These are phyloP conservation scores for Gymnopilus dilepis DNA, from an alignment of 768 basidiomycete genomes.

Conservation along the genomic window DNA sequence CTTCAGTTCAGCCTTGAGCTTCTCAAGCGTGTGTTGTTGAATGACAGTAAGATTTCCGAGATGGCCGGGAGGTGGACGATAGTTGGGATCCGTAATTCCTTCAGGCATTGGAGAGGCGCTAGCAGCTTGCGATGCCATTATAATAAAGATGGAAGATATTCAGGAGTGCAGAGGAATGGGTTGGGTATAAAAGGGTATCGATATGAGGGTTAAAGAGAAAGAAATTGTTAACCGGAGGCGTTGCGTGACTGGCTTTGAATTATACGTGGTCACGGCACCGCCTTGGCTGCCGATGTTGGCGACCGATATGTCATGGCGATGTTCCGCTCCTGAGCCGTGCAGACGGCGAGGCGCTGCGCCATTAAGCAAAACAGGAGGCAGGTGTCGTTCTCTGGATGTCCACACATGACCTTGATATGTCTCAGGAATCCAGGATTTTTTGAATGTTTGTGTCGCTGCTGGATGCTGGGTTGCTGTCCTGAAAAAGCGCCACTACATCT, in stretches of 20 bases:
- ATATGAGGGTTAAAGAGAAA: neutral
- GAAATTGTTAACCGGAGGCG: neutral
- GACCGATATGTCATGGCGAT: neutral
- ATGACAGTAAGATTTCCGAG: constrained; percentile 72
- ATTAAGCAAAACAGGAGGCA: too few species aligned
- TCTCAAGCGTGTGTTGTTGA: constrained; percentile 72
- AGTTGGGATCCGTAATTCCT: constrained; percentile 67
- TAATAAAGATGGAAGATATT: neutral
- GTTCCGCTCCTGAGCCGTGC: neutral
- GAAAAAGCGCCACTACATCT: too few species aligned
- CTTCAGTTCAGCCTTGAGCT: constrained; percentile 68
- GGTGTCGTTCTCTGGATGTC: too few species aligned
- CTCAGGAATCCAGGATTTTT: too few species aligned
- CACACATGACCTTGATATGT: too few species aligned
- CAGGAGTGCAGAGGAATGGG: neutral
- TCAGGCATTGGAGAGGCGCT: constrained; percentile 59
- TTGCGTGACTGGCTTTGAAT: constrained; percentile 1
- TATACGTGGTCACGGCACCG: neutral
- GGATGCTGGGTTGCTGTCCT: too few species aligned
- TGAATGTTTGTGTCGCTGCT: too few species aligned
- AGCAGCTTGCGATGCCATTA: neutral
- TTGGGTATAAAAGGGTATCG: neutral
- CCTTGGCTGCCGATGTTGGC: neutral
- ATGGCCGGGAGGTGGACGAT: constrained; percentile 71
- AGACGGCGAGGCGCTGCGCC: too few species aligned